Evolutionary conservation across 2,329 filamentous ascomycete genomes (phyloP).

Genomic region (Colletotrichum zoysiae): DNA sequence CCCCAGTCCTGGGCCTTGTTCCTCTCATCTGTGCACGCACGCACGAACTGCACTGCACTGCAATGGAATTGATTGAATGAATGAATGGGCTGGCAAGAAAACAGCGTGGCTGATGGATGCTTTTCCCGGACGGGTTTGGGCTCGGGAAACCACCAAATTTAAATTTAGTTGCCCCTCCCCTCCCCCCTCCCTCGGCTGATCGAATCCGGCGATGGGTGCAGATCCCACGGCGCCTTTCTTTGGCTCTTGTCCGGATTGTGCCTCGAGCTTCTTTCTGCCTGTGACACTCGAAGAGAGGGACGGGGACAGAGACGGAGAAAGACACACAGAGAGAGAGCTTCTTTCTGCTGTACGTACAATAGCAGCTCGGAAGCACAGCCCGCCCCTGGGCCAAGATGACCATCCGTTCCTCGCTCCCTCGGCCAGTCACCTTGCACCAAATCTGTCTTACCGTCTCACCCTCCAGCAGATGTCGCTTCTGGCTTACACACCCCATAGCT

Average conservation of each 20-base stretch:
- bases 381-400: slow-evolving; percentile 7
- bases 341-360: neutral
- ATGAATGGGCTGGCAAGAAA: neutral
- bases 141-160: slow-evolving; percentile 24
- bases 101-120: neutral
- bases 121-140: slow-evolving; percentile 3
- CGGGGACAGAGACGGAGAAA: too few relatives aligned
- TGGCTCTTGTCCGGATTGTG: slow-evolving; percentile 3
- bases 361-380: slow-evolving; percentile 4
- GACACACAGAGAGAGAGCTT: neutral
- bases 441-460: neutral
- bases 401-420: slow-evolving; percentile 4
- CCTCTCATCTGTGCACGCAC: neutral
- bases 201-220: slow-evolving; percentile 18
- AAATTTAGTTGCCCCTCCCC: slow-evolving; percentile 12
- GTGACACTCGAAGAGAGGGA: neutral
- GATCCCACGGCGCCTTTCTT: slow-evolving; percentile 12
- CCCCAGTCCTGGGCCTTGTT: neutral
- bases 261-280: slow-evolving; percentile 8
- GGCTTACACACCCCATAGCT: neutral
- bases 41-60: too few relatives aligned
- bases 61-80: neutral
- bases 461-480: neutral
- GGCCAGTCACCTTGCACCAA: slow-evolving; percentile 2
- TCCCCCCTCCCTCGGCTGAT: neutral